Percentiles rank a stretch among this genome's conserved stretches.
phyloP scores from a whole-genome alignment of 2,329 filamentous ascomycete genomes.

The Coniochaeta prunicola region DNA sequence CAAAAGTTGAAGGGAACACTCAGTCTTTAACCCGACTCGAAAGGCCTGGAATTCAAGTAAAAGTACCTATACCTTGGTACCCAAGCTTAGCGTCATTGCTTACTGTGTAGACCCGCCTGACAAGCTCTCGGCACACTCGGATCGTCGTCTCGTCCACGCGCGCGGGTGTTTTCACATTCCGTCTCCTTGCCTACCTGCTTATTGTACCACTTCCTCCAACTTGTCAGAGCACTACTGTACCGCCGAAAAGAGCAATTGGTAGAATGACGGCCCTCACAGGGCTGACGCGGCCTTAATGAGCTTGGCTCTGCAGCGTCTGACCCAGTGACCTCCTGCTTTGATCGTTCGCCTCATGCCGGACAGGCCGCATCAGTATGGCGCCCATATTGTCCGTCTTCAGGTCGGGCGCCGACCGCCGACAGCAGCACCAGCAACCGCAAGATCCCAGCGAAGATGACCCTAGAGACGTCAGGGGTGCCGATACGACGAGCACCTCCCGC shows the following conservation, averaged over 20 bases:
- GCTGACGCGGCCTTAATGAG: neutral
- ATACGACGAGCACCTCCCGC: neutral
- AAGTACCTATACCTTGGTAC: too few species aligned
- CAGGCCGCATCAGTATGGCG: neutral
- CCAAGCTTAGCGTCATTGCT: too few species aligned
- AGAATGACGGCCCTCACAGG: neutral
- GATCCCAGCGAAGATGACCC: neutral
- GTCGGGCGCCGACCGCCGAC: neutral
- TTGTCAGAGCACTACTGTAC: neutral
- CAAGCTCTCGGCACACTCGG: neutral
- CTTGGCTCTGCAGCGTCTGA: neutral
- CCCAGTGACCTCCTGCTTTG: neutral
- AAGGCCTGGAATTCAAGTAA: too few species aligned
- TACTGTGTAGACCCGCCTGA: too few species aligned
- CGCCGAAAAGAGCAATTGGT: neutral
- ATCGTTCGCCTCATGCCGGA: neutral
- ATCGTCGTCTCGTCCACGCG: neutral
- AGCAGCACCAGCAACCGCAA: neutral
- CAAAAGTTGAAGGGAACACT: too few species aligned
- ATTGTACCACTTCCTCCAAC: neutral
- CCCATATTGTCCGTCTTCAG: conserved; percentile 1
- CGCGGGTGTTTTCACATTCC: neutral
- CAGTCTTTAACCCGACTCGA: too few species aligned
- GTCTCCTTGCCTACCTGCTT: neutral
- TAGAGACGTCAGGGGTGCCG: neutral